Conservation (phyloP, 2,329 filamentous ascomycete species). For the Penicillium sp. region DNA sequence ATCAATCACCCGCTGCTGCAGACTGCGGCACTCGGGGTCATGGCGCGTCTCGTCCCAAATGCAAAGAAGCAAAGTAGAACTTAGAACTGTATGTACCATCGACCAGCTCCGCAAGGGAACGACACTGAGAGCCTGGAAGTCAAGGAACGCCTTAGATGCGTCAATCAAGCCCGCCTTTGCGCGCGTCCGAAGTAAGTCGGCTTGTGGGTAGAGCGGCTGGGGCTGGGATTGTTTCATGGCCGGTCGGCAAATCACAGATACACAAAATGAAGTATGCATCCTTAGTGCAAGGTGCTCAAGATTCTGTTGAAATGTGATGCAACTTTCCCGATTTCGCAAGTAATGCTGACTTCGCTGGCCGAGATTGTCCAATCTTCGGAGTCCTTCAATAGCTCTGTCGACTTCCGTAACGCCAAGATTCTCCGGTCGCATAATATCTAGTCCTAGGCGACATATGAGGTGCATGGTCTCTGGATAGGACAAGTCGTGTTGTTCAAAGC, state of each 20-base stretch:
- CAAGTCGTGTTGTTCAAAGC: conserved; percentile 17
- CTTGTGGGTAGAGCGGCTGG: conserved; percentile 2
- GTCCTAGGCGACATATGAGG: conserved; percentile 24
- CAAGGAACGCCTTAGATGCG: conserved; percentile 32
- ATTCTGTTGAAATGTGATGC: conserved; percentile 44
- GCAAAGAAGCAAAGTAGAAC: conserved; percentile 34
- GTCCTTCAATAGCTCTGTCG: conserved; percentile 29
- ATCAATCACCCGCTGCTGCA: conserved; percentile 34
- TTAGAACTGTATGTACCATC: conserved; percentile 37
- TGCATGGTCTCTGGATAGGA: conserved; percentile 32
- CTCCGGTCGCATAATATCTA: conserved; percentile 48
- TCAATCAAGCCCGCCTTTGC: conserved; percentile 29
- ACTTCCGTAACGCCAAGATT: conserved; percentile 20
- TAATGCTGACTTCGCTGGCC: conserved; percentile 52
- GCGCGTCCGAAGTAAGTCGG: conserved; percentile 19
- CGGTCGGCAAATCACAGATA: conserved; percentile 58
- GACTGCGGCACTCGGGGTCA: conserved; percentile 27
- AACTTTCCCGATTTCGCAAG: conserved; percentile 47
- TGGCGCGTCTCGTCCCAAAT: conserved; percentile 40
- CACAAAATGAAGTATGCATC: conserved; percentile 52
- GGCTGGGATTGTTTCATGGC: conserved; percentile 46
- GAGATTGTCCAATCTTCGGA: conserved; percentile 47
- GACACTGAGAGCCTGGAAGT: conserved; percentile 33
- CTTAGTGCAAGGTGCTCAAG: conserved; percentile 59
- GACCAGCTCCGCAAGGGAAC: conserved; percentile 35